A percentile compares a stretch with the other conserved stretches of the same genome.
These are phyloP conservation scores for Ocimum tenuiflorum DNA, from an alignment of 257 asterid species.

Conservation along the genomic window DNA sequence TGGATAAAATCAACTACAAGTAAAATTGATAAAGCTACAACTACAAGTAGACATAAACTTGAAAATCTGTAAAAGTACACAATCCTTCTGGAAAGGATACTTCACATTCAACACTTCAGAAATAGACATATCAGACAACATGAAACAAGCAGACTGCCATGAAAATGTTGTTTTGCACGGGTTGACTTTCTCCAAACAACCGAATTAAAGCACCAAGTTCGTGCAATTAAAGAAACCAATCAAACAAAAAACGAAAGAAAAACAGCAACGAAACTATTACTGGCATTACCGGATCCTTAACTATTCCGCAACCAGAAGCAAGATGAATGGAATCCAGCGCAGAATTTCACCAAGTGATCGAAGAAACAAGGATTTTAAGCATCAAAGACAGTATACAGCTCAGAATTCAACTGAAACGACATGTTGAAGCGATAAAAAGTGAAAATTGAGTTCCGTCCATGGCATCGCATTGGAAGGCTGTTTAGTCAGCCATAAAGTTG, in stretches of 20 bases:
- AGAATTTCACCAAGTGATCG: conserved; percentile 13
- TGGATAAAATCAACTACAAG: neutral
- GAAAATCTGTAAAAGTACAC: neutral
- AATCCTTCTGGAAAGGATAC: neutral
- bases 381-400: neutral
- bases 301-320: neutral
- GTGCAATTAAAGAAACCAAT: neutral
- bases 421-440: neutral
- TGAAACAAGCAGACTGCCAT: neutral
- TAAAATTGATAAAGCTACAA: neutral
- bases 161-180: neutral
- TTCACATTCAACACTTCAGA: conserved; percentile 1
- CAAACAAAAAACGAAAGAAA: neutral
- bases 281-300: conserved; percentile 1
- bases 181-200: neutral
- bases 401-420: neutral
- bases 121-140: neutral
- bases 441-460: too few relatives aligned
- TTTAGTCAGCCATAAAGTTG: too few relatives aligned
- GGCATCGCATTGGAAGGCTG: too few relatives aligned
- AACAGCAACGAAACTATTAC: neutral
- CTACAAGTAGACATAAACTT: neutral
- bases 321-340: conserved; percentile 3
- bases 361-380: conserved; percentile 9
- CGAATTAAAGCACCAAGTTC: neutral